These are phyloP conservation scores for Sporisorium iseilematis-ciliati DNA, from an alignment of 1,284 basidiomycete species.

Conservation along the genomic window DNA sequence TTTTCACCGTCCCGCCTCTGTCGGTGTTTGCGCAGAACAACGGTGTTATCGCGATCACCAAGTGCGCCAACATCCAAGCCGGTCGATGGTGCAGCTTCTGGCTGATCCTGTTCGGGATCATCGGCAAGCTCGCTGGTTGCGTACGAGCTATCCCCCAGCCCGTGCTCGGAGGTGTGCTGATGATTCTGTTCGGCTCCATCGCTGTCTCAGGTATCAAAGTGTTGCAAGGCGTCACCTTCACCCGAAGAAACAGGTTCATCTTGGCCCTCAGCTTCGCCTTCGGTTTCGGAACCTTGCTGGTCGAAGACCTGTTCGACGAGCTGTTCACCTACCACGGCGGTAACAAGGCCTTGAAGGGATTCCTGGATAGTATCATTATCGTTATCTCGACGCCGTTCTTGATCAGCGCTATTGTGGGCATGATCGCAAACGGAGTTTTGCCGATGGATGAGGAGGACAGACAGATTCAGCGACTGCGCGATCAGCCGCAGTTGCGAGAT, in stretches of 20 bases:
- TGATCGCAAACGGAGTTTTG: constrained; percentile 56
- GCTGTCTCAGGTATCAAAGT: constrained; percentile 78
- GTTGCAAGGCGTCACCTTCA: constrained; percentile 77
- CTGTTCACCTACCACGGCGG: constrained; percentile 71
- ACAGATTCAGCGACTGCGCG: constrained; percentile 10
- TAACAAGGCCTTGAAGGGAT: constrained; percentile 77
- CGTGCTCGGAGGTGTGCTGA: constrained; percentile 78
- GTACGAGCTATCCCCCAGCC: constrained; percentile 76
- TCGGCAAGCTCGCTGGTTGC: constrained; percentile 82
- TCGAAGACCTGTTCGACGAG: constrained; percentile 68
- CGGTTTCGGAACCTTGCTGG: constrained; percentile 77
- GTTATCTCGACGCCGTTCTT: constrained; percentile 76
- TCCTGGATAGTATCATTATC: constrained; percentile 83
- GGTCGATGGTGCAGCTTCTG: constrained; percentile 60
- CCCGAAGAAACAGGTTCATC: constrained; percentile 82
- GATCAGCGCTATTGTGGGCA: constrained; percentile 74
- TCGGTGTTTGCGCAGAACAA: constrained; percentile 88
- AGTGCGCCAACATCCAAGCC: constrained; percentile 58
- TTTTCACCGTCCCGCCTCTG: constrained; percentile 82
- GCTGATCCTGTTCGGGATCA: constrained; percentile 71
- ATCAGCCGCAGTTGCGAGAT: neutral
- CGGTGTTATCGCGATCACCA: constrained; percentile 71
- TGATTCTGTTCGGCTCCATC: constrained; percentile 70
- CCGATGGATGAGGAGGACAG: constrained; percentile 60
- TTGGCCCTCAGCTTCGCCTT: constrained; percentile 75